Base-by-base conservation (phyloP, 2,329 filamentous ascomycete species). In the Aspergillus latus region DNA sequence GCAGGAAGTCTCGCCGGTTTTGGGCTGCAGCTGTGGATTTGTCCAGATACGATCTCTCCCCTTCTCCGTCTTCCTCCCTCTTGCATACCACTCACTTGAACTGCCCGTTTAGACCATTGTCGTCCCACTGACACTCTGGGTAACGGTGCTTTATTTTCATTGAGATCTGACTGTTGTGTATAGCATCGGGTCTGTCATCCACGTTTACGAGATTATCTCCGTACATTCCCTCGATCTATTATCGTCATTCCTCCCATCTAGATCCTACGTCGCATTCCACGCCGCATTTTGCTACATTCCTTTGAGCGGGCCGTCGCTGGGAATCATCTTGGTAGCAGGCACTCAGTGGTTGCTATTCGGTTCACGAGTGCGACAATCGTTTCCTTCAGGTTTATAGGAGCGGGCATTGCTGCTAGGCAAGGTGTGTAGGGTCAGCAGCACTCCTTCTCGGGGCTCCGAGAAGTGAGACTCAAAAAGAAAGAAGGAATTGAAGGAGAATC, bases 391-490 rank as follows among this genome's bases (percentile, higher is more conserved):
- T 47, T 21, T 21, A 46, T 11, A 10, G 36, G 40, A 15, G 34
- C 39, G 21, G 32, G 45, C 46, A 32, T 10, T 36, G 28, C 46
- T 49, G 49, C 29, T 44, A 15, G 49, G 37, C 32, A 57, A 36
- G 44, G 54, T 56, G 60, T 58, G 45, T 36, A 54, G 42, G 44
- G 49, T 44, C 39, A 45, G 49, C 37, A 21, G 13, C 15, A 60
- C 72, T 74, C 72, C 71, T 74, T 73, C 70, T 73, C 72, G 72
- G 71, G 61, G 66, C 46, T 11, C 69, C 72, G 73, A 74, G 73
- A 69, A 74, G 73, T 59, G 73, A 75, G 73, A 62, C 59, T 48
- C 54, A 58, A 39, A 47, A 57, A 44, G 55, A 55, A 21, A 21
- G 52, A 58, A 50, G 50, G 52, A 50, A 59, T 54, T 59, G 49